Evolutionary conservation across 208 protist species (phyloP).

Genomic region (Trypanosomatidae sp.): DNA sequence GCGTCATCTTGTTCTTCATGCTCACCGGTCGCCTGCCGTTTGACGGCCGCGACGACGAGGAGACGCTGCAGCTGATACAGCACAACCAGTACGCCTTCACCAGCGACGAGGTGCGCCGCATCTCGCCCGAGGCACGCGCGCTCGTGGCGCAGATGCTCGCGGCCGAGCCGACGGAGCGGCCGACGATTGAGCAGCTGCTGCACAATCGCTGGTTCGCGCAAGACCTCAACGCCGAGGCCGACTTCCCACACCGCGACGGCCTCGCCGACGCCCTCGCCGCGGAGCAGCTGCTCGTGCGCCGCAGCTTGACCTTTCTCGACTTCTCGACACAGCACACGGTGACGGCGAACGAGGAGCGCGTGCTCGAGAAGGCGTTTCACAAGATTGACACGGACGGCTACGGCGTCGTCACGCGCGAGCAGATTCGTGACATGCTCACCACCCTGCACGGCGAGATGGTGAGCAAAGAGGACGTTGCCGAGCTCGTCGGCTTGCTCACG

Average conservation of each 20-base stretch:
- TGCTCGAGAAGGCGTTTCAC: conserved; percentile 49
- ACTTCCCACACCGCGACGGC: conserved; percentile 61
- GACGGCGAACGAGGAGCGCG: conserved; percentile 55
- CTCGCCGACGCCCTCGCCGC: conserved; percentile 4
- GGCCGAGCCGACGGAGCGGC: conserved; percentile 66
- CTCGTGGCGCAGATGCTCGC: conserved; percentile 69
- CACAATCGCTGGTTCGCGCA: conserved; percentile 69
- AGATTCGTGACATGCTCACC: conserved; percentile 79
- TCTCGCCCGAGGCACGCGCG: conserved; percentile 41
- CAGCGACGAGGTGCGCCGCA: conserved; percentile 51
- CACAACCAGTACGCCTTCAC: conserved; percentile 29
- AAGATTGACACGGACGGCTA: conserved; percentile 76
- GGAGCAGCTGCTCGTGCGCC: not conserved
- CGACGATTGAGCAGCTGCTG: conserved; percentile 79
- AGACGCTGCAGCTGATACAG: conserved; percentile 85
- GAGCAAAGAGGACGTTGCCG: conserved; percentile 31
- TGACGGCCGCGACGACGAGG: conserved; percentile 88
- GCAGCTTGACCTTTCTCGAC: conserved; percentile 29
- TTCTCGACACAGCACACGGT: conserved; percentile 35
- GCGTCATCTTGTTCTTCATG: conserved; percentile 91
- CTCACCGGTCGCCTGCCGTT: conserved; percentile 95
- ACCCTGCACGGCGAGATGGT: conserved; percentile 50
- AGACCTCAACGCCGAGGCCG: conserved; percentile 23
- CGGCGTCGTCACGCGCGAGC: conserved; percentile 60
- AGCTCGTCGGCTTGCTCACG: conserved; percentile 69